Percentiles rank a stretch among this genome's conserved stretches.
These are phyloP conservation scores for Penicillium canariense DNA, from an alignment of 495 filamentous ascomycete species.

Conservation along the genomic window DNA sequence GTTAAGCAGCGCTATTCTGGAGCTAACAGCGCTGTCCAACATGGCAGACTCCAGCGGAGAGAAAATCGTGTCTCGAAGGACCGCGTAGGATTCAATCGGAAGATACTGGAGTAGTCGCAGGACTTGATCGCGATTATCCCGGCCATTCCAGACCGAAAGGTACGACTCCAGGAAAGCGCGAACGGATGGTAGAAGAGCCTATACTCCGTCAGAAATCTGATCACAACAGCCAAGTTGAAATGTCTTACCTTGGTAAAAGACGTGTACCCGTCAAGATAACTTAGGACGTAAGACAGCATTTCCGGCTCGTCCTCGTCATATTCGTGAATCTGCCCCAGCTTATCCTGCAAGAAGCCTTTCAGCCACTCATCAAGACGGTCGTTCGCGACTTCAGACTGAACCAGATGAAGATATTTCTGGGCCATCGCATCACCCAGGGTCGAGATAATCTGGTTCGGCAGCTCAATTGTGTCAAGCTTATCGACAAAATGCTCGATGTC, in stretches of 20 bases:
- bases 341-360: conserved; percentile 56
- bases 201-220: conserved; percentile 21
- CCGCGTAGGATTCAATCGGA: conserved; percentile 58
- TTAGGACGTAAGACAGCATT: conserved; percentile 48
- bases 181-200: conserved; percentile 62
- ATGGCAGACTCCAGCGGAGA: conserved; percentile 57
- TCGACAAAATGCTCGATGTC: conserved; percentile 68
- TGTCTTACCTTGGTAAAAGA: conserved; percentile 59
- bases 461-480: conserved; percentile 74
- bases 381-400: conserved; percentile 54
- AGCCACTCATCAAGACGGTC: conserved; percentile 67
- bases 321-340: conserved; percentile 51
- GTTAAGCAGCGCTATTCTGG: conserved; percentile 55
- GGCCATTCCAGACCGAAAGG: conserved; percentile 67
- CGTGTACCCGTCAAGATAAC: conserved; percentile 57
- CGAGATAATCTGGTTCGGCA: conserved; percentile 78
- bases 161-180: conserved; percentile 62
- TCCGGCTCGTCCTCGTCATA: conserved; percentile 49
- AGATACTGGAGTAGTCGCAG: conserved; percentile 64
- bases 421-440: conserved; percentile 71
- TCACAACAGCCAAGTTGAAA: not conserved
- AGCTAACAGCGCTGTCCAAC: conserved; percentile 47
- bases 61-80: conserved; percentile 48
- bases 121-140: conserved; percentile 54
- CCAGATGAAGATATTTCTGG: conserved; percentile 70